These are phyloP conservation scores for Backusella macrospora DNA, from an alignment of 192 early-diverging fungal genomes.

Conservation along the genomic window DNA sequence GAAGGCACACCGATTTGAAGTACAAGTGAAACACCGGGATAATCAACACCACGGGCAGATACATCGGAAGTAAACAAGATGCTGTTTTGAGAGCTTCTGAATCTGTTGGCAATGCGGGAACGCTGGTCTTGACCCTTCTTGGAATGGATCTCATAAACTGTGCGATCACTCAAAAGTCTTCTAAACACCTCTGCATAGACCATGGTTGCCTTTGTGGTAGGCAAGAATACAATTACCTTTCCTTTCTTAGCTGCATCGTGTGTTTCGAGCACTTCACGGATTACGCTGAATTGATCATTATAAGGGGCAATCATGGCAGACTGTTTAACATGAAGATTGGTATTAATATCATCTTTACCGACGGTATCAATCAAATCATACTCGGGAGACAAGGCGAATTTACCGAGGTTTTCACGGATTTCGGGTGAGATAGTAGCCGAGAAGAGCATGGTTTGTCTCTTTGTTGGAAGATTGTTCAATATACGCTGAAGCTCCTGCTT, in stretches of 20 bases:
- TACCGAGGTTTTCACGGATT: conserved; percentile 68
- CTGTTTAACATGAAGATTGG: conserved; percentile 81
- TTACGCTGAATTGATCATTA: conserved; percentile 59
- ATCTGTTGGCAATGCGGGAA: conserved; percentile 69
- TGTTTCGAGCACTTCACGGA: conserved; percentile 68
- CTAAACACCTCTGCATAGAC: conserved; percentile 67
- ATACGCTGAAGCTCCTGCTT: conserved; percentile 82
- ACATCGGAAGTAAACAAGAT: conserved; percentile 95
- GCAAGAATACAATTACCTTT: conserved; percentile 91
- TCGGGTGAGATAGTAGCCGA: conserved; percentile 85
- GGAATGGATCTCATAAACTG: conserved; percentile 63
- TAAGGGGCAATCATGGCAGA: conserved; percentile 69
- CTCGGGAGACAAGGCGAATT: conserved; percentile 60
- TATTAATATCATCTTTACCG: conserved; percentile 81
- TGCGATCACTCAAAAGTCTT: conserved; percentile 39
- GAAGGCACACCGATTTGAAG: conserved; percentile 88
- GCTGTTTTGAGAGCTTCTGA: conserved; percentile 61
- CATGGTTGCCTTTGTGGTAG: conserved; percentile 73
- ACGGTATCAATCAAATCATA: conserved; percentile 83
- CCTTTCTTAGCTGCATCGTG: conserved; percentile 61
- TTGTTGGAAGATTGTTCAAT: conserved; percentile 54
- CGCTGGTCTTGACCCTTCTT: conserved; percentile 75
- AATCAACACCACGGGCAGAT: conserved; percentile 97
- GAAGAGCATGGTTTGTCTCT: conserved; percentile 91
- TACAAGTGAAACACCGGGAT: conserved; percentile 90